phyloP scores from a whole-genome alignment of 2,329 filamentous ascomycete species.

The Fulvia fulva region DNA sequence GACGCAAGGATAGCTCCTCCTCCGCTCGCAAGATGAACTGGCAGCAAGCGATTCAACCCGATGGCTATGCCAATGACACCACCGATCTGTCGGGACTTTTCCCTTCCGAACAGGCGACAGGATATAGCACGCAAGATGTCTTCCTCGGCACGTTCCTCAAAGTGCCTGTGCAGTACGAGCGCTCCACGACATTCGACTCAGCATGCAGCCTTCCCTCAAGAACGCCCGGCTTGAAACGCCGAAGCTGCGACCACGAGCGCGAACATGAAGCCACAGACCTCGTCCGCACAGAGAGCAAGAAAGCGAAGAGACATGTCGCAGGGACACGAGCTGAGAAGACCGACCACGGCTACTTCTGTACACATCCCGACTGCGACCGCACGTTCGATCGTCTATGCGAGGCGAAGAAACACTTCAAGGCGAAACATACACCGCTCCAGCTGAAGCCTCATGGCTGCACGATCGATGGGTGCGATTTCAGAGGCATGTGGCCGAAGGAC shows the following conservation, averaged over 20 bases:
- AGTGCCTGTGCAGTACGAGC: background rate
- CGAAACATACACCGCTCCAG: background rate
- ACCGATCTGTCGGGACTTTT: background rate
- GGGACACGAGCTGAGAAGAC: background rate
- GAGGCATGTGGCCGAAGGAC: constrained; percentile 1
- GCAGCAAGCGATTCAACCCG: background rate
- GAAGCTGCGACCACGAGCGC: background rate
- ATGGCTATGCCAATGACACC: background rate
- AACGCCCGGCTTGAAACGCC: background rate
- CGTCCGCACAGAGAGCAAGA: background rate
- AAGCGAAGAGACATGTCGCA: background rate
- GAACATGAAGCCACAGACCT: background rate
- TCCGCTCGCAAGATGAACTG: background rate
- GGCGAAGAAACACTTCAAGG: constrained; percentile 1
- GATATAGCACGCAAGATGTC: background rate
- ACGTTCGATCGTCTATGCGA: background rate
- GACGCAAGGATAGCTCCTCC: background rate
- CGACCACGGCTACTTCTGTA: background rate
- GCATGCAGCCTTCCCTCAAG: background rate
- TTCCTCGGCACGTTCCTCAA: background rate
- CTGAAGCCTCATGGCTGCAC: constrained; percentile 1
- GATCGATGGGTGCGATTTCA: background rate
- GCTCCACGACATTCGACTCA: background rate
- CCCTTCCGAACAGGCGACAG: background rate
- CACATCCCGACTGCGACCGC: background rate